Evolutionary conservation across 805 yeast genomes (phyloP).

Genomic region (Saturnispora dispora): DNA sequence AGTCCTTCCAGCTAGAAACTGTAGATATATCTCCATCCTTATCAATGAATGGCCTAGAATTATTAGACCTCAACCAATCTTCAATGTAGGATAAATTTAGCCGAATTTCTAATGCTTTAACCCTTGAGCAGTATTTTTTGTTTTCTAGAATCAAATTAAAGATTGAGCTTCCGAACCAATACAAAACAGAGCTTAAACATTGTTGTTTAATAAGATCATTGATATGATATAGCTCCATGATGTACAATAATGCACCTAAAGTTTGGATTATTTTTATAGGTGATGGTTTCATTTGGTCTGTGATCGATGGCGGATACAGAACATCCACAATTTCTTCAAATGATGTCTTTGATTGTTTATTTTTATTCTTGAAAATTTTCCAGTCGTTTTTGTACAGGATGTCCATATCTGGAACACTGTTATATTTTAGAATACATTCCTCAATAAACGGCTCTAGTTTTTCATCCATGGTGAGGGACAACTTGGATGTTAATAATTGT

Average conservation of each 20-base stretch:
- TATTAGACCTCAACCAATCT: slow-evolving; percentile 82
- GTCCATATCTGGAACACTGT: slow-evolving; percentile 75
- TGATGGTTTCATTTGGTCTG: slow-evolving; percentile 77
- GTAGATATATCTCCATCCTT: slow-evolving; percentile 20
- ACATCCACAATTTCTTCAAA: slow-evolving; percentile 68
- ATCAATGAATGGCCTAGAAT: slow-evolving; percentile 36
- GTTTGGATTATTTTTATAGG: slow-evolving; percentile 81
- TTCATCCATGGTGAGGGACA: slow-evolving; percentile 56
- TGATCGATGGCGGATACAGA: slow-evolving; percentile 77
- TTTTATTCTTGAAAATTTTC: slow-evolving; percentile 41
- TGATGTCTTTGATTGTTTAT: slow-evolving; percentile 29
- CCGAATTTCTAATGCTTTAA: slow-evolving; percentile 82
- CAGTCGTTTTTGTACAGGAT: slow-evolving; percentile 67
- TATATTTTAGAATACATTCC: slow-evolving; percentile 62
- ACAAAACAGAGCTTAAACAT: slow-evolving; percentile 65
- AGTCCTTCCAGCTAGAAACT: slow-evolving; percentile 12
- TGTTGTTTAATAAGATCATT: slow-evolving; percentile 73
- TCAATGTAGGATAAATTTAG: slow-evolving; percentile 79
- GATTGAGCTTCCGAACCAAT: slow-evolving; percentile 62
- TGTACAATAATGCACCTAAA: slow-evolving; percentile 80
- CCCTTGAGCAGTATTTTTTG: slow-evolving; percentile 65
- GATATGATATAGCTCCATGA: slow-evolving; percentile 70
- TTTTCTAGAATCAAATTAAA: slow-evolving; percentile 66
- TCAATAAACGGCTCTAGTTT: slow-evolving; percentile 50
- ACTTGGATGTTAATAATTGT: slow-evolving; percentile 56